Percentiles rank a stretch among this genome's conserved stretches.
Conservation (phyloP, 495 filamentous ascomycete species). For the Tuber melanosporum region DNA sequence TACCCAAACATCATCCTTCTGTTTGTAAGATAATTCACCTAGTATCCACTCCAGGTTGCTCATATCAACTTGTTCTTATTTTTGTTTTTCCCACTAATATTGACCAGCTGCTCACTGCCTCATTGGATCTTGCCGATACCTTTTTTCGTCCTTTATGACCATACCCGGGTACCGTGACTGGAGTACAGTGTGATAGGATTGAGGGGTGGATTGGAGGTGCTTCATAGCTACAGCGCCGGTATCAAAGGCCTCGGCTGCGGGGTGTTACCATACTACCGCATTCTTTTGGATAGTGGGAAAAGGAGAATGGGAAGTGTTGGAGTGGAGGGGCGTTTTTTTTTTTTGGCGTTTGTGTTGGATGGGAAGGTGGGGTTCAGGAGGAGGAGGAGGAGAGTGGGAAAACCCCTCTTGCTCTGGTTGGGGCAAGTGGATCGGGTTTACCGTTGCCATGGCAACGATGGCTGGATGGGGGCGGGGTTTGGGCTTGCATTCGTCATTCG, state of each 20-base stretch:
- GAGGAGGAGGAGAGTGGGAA: no score
- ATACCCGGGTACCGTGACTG: no score
- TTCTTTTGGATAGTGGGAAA: background rate
- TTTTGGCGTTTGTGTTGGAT: background rate
- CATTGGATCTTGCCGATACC: no score
- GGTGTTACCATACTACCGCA: background rate
- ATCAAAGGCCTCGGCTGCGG: background rate
- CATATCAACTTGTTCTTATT: no score
- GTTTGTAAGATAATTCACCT: no score
- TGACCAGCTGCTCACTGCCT: no score
- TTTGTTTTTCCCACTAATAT: no score
- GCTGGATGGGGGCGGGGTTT: conserved; percentile 6
- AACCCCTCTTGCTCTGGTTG: no score
- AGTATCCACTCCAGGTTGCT: no score
- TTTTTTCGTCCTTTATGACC: no score
- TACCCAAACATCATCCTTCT: no score
- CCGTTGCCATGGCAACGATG: conserved; percentile 29
- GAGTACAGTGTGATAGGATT: background rate
- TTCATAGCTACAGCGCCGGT: background rate
- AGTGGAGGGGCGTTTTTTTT: background rate
- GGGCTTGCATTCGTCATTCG: conserved; percentile 12
- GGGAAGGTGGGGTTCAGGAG: background rate
- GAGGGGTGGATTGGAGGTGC: background rate
- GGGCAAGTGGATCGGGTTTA: background rate
- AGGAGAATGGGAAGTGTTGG: background rate